Percentiles rank a stretch among this genome's conserved stretches.
Evolutionary conservation across 176 grass and related monocot genomes (phyloP).

Genomic region (Triticum urartu): DNA sequence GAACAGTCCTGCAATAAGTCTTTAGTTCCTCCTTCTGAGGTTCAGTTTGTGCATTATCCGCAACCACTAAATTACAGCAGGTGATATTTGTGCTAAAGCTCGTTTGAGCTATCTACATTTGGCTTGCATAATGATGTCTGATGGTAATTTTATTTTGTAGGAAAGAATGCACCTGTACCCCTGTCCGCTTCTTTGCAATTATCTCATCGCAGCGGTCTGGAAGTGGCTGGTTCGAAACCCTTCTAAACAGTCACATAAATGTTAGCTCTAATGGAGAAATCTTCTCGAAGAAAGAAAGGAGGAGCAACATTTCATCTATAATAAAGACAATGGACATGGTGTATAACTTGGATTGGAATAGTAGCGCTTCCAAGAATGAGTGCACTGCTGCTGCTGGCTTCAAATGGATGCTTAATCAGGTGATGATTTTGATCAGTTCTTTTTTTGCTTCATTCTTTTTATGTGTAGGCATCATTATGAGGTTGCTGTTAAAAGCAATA

Average conservation of each 20-base stretch:
- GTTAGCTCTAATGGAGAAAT: conserved; percentile 95
- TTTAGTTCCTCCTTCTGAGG: conserved; percentile 32
- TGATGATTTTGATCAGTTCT: conserved; percentile 25
- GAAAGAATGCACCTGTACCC: conserved; percentile 73
- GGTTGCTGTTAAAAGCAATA: background rate
- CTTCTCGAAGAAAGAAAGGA: conserved; percentile 82
- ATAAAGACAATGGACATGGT: conserved; percentile 76
- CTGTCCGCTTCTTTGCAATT: conserved; percentile 80
- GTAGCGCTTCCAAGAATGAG: conserved; percentile 89
- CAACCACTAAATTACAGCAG: conserved; percentile 64
- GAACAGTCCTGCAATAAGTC: conserved; percentile 48
- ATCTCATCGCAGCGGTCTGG: conserved; percentile 82
- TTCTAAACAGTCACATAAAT: conserved; percentile 90
- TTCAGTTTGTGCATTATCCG: conserved; percentile 73
- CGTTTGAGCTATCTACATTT: conserved; percentile 21
- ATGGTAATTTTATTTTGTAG: conserved; percentile 41
- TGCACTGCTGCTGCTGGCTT: conserved; percentile 87
- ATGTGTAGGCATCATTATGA: background rate
- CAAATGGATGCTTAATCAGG: conserved; percentile 99
- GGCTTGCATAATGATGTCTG: conserved; percentile 30
- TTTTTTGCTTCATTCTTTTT: background rate
- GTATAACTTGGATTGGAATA: conserved; percentile 89
- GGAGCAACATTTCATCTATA: conserved; percentile 69
- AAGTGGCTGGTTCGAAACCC: conserved; percentile 97
- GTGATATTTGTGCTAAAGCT: conserved; percentile 29